Evolutionary conservation across 257 asterid genomes (phyloP), one percentile per base, ranked within the genome.

Genomic region (Solanum piurae): DNA sequence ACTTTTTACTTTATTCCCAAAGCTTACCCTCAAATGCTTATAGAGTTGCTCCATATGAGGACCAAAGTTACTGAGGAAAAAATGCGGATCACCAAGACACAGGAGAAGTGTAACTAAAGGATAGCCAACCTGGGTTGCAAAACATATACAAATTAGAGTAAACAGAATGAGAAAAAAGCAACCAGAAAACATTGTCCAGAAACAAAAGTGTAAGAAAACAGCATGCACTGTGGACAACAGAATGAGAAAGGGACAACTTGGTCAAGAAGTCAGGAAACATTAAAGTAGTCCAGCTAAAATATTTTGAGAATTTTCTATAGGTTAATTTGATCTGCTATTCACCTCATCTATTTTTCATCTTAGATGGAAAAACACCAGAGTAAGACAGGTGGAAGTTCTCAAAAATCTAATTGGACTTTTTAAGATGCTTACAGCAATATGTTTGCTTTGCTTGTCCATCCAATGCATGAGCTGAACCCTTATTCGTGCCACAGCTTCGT

Each of bases 361-460:
- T 49, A 49, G 69, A 49, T 29, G 29, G 69, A 49, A 80, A 80
- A 46, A 80, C 42, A 80, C 44, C 42, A 49, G 29, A 49, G 69
- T 40, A 29, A 80, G 85, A 79, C 42, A 80, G 29, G 85, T 29
- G 66, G 66, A 80, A 80, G 85, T 49, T 46, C 85, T 49, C 42
- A 16, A 31, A 80, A 29, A 80, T 52, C 62, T 52, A 52, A 52
- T 18, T 49, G 69, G 12, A 18, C 18, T 80, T 80, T 49, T 49
- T 46, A 82, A 82, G 68, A 80, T 49, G 42, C 99, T 93, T 90
- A 96, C 99, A 90, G 98, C 91, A 88, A 96, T 95, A 89, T 97
- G 99, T 93, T 97, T 97, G 93, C 98, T 97, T 92, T 96, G 99
- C 89, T 95, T 97, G 89, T 97, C 99, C 96, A 96, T 96, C 99